A percentile compares a stretch with the other conserved stretches of the same genome.
These are phyloP conservation scores for Phytophthora pinifolia DNA, from an alignment of 352 stramenopile genomes.

Conservation along the genomic window DNA sequence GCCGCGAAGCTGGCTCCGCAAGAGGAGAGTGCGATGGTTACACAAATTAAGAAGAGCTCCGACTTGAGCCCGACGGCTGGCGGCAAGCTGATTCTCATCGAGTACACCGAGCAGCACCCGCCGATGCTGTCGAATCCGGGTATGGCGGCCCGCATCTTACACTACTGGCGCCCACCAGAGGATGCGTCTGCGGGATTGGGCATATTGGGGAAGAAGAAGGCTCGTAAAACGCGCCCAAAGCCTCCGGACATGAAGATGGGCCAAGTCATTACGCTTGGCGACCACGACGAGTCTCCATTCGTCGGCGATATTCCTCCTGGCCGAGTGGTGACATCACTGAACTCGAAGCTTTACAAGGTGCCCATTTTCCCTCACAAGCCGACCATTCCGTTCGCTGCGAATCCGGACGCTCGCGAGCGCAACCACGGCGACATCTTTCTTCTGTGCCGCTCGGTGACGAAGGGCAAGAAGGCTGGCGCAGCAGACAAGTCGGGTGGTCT, in stretches of 20 bases:
- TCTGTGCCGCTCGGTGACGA: slow-evolving; percentile 67
- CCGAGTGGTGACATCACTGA: slow-evolving; percentile 74
- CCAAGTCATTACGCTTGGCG: slow-evolving; percentile 78
- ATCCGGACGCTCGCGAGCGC: slow-evolving; percentile 35
- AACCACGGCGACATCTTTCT: slow-evolving; percentile 71
- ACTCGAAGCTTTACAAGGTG: slow-evolving; percentile 85
- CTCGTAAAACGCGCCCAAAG: slow-evolving; percentile 66
- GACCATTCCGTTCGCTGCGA: slow-evolving; percentile 49
- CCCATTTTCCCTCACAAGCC: slow-evolving; percentile 77
- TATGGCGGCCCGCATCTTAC: slow-evolving; percentile 82
- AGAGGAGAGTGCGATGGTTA: slow-evolving; percentile 72
- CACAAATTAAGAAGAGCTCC: slow-evolving; percentile 89
- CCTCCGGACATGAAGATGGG: slow-evolving; percentile 79
- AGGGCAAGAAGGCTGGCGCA: slow-evolving; percentile 59
- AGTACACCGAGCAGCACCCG: slow-evolving; percentile 84
- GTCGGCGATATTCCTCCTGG: slow-evolving; percentile 78
- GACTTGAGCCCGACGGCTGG: slow-evolving; percentile 75
- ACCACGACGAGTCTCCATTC: slow-evolving; percentile 83
- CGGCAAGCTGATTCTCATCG: slow-evolving; percentile 79
- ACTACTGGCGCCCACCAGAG: slow-evolving; percentile 82
- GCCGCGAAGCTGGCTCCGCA: slow-evolving; percentile 45
- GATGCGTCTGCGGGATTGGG: slow-evolving; percentile 36
- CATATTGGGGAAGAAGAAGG: slow-evolving; percentile 72
- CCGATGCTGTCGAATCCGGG: slow-evolving; percentile 81
- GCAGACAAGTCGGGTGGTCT: slow-evolving; percentile 32